Base-by-base conservation (phyloP, 164 flowering plant species). In the Stephania cephalantha region DNA sequence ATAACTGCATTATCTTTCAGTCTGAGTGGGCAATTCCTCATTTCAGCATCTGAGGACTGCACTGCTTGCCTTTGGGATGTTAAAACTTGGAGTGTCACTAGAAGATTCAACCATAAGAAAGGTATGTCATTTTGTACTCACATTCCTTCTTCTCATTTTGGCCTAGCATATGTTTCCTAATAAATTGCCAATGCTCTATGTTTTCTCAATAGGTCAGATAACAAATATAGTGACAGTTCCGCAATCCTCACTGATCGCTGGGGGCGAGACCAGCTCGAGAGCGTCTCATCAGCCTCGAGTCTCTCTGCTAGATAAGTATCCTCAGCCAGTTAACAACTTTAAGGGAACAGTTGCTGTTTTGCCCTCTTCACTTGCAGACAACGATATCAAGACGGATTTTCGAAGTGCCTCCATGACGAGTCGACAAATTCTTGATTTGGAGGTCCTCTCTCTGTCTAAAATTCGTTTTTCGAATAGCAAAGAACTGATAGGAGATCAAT, bases 1-100 rank as follows among this genome's bases (percentile, higher is more conserved):
- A 83, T 88, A 77, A 87, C 88, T 73, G 87, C 86, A 25, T 71
- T 88, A 77, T 64, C 88, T 72, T 83, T 86, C 81, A 78, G 81
- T 61, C 22, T n/a, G 46, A 73, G 83, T 68, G 76, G 78, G 75
- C 72, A 46, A 17, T 82, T 79, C 72, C 78, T 88, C 71, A 66
- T 87, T 64, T 87, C 89, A 46, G 86, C 90, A 35, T 87, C 90
- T 0, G 85, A 86, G 69, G 91, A 88, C 75, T 79, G 87, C 79
- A 85, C 87, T 15, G 83, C 78, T 29, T 87, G 90, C 82, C 74
- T 87, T 30, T 87, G 91, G 91, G 86, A 87, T 81, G 82, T 78
- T 9, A 75, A 42, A 7, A 78, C 42, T 73, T 46, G 82, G 82
- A 76, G 45, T 35, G 74, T 83, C 74, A 70, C 77, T 69, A 75